Evolutionary conservation across 2,329 filamentous ascomycete genomes (phyloP), one percentile per base, ranked within the genome.

Genomic region (Fusarium dimerum): DNA sequence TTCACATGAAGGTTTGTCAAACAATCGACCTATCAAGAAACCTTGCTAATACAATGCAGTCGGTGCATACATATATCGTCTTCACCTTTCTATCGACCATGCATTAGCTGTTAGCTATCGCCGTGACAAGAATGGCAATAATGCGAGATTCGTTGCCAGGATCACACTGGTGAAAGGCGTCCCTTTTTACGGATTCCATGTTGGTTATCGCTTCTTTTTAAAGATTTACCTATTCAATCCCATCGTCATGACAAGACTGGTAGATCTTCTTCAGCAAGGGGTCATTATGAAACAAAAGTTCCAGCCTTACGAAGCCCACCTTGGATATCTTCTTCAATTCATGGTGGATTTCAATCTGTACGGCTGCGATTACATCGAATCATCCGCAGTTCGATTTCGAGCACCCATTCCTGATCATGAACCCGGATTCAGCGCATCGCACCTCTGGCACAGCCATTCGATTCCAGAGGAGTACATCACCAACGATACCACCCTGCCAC

Each of bases 341-440:
- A 97, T 99, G 94, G 89, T 88, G 59, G 95, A 99, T 70, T 99
- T 95, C 77, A 99, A 97, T 68, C 77, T 99, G 60, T 97, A 96
- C 69, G 95, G 95, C 7, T 99, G 94, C 68, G 87, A 85, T 50
- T 95, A 93, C 64, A 85, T 97, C 59, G 83, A 93, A 52, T 88
- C 85, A 45, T 77, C 77, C 10, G 89, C 84, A 57, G 83, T 86
- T 1, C 79, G 75, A 29, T 97, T 96, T 66, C 84, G 94, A 49
- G 78, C 78, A 3, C 92, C 92, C 0, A 77, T 97, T 2, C 92
- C 92, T 0, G 75, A 81, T 9, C 85, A 83, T 63, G 76, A 85
- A n/a, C 80, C 87, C 18, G 75, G 85, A 6, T 71, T 68, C n/a
- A 79, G 81, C 51, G 74, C 80, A 10, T 71, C 78, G 30, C 89